Conservation (phyloP, 495 filamentous ascomycete genomes). For the Podospora pseudopauciseta region DNA sequence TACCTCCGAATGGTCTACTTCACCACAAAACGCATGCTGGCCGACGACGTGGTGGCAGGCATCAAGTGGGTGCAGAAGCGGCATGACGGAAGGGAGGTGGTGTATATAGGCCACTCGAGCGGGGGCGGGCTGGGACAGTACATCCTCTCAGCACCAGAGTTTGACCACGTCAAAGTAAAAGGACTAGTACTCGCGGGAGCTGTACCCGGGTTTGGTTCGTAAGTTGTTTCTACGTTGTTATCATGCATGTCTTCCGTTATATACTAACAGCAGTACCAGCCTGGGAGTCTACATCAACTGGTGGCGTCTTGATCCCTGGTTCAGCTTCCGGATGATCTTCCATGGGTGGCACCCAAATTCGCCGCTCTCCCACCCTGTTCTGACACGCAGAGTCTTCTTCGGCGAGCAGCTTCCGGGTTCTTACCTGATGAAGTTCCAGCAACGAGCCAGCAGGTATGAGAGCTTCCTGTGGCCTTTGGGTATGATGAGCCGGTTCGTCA, state of each 20-base stretch:
- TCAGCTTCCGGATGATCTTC: constrained; percentile 40
- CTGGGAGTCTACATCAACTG: constrained; percentile 44
- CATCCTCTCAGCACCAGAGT: constrained; percentile 29
- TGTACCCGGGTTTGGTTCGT: constrained; percentile 46
- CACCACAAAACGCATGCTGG: constrained; percentile 38
- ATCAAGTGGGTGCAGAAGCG: constrained; percentile 33
- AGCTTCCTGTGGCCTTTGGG: constrained; percentile 44
- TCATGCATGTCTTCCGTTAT: background rate
- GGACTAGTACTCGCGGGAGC: constrained; percentile 39
- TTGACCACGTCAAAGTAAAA: constrained; percentile 35
- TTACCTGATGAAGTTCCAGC: constrained; percentile 36
- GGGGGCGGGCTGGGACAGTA: constrained; percentile 47
- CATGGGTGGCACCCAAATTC: constrained; percentile 46
- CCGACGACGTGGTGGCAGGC: constrained; percentile 40
- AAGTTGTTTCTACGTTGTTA: constrained; percentile 22
- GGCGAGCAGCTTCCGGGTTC: constrained; percentile 26
- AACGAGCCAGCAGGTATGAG: constrained; percentile 39
- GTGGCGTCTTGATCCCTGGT: constrained; percentile 42
- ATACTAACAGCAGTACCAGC: constrained; percentile 20
- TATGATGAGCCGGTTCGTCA: constrained; percentile 40
- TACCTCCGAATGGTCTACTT: constrained; percentile 38
- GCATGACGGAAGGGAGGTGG: constrained; percentile 30
- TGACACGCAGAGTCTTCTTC: constrained; percentile 46
- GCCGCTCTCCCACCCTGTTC: constrained; percentile 41
- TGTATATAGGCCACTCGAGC: constrained; percentile 47